These are phyloP conservation scores for Metarhizium guizhouense DNA, from an alignment of 2,329 filamentous ascomycete genomes.

Conservation along the genomic window DNA sequence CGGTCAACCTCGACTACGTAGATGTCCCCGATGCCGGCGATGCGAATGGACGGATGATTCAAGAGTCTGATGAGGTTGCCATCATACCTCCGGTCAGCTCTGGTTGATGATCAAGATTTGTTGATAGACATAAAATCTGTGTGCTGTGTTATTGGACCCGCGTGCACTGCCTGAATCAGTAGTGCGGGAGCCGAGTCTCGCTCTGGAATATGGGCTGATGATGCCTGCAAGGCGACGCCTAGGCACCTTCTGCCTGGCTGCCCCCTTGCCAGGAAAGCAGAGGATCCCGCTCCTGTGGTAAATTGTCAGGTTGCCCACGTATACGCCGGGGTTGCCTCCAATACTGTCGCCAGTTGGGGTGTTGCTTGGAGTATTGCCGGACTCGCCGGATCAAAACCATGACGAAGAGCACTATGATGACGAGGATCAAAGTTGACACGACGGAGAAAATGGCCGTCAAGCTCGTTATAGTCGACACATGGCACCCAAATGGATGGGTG, in stretches of 20 bases:
- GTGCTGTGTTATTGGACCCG: conserved; percentile 1
- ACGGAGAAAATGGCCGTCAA: conserved; percentile 20
- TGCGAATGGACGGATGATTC: conserved; percentile 40
- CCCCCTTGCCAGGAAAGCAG: background rate
- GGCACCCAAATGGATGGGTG: conserved; percentile 25
- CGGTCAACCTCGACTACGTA: conserved; percentile 74
- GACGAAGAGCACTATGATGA: conserved; percentile 13
- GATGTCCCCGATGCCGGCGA: conserved; percentile 47
- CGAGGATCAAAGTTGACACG: conserved; percentile 17
- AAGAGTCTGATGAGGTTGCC: conserved; percentile 72
- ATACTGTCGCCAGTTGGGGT: conserved; percentile 12
- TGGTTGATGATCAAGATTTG: conserved; percentile 39
- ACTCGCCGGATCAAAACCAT: conserved; percentile 10
- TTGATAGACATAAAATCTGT: background rate
- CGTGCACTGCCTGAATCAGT: background rate
- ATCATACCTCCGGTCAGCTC: conserved; percentile 86
- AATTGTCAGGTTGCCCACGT: conserved; percentile 2
- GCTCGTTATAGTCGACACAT: conserved; percentile 25
- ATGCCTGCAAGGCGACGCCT: background rate
- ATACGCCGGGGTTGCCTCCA: conserved; percentile 9
- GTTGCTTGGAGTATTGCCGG: conserved; percentile 13
- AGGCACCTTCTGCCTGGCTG: background rate
- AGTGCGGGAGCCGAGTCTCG: background rate
- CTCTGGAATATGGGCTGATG: background rate
- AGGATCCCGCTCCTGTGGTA: conserved; percentile 17